Evolutionary conservation across 345 rosid genomes (phyloP), one percentile per base, ranked within the genome.

Genomic region (Sonneratia alba): DNA sequence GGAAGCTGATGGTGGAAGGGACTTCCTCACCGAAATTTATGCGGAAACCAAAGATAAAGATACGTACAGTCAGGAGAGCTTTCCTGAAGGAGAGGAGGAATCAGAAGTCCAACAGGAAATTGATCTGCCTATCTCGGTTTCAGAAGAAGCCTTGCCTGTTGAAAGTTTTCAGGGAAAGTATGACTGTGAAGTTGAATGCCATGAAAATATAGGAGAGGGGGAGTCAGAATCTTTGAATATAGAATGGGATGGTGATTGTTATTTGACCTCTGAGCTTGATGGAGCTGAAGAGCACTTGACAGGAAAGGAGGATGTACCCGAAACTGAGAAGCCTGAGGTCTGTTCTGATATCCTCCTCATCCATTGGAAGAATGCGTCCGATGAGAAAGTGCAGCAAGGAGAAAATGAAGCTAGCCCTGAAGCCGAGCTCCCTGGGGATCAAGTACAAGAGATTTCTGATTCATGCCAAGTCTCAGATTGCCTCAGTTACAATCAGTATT

Each of bases 171-270:
- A 16, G 18, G 73, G 76, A 70, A 73, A 69, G 45, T 71, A 53
- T 51, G 74, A 22, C 19, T 69, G 51, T 38, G 78, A 79, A 73
- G 73, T 27, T 34, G 74, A 78, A 74, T 34, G 57, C 56, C 34
- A 59, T 3, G 72, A 68, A 42, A 78, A 70, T 71, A 40, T 27
- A 22, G 73, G 81, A 68, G 77, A 38, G 48, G 73, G 72, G 18
- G 75, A 70, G 8, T 36, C 84, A 49, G 74, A 68, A 57, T 74
- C 53, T 69, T 70, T 72, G 49, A 85, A 67, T 61, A 84, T 81
- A 88, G 96, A 83, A 51, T 83, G 88, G 91, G 85, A 81, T 53
- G 87, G 77, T 43, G 80, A 70, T 12, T 73, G 34, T 16, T 68
- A 36, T 68, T 73, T 79, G 24, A 55, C 62, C 51, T 70, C 70